Evolutionary conservation across 2,329 filamentous ascomycete species (phyloP), one percentile per base, ranked within the genome.

Genomic region (Calonectria pseudoturangicola): DNA sequence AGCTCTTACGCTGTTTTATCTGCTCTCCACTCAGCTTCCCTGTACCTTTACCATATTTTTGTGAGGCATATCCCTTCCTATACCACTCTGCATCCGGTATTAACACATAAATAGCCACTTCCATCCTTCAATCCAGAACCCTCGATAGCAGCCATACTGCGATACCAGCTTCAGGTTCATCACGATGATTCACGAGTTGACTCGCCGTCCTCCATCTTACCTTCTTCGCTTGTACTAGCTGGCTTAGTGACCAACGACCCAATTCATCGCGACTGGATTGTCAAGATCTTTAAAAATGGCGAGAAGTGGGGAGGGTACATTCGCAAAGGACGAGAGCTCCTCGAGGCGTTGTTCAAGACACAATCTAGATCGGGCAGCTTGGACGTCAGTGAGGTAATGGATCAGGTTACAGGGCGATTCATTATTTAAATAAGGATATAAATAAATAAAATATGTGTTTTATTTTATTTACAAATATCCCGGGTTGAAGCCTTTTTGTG

Each of bases 171-270:
- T 8, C 58, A 43, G 43, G 62, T 75, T 45, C 66, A 66, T 16
- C 41, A 50, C 36, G 71, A 71, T 41, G 48, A 71, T 4, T 75
- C 71, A 10, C 71, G 71, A 28, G 58, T 62, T 30, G 41, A 27
- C 15, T 75, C 73, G 18, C 73, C 73, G 9, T 73, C 71, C 10
- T 75, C 71, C 13, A 75, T 75, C 21, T 27, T 73, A 27, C 73
- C 73, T 2, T 73, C 71, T 10, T 73, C 73, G 13, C 33, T 75
- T 5, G 73, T 75, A 47, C 33, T 71, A 30, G 73, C 65, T 28
- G 71, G 71, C 5, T 60, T 75, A 21, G 16, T 41, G 16, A 73
- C 73, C 4, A 43, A 16, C 18, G 73, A 75, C 41, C 71, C 71
- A 6, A 68, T 75, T n/a, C 73, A 73, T 36, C 70, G 58, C 6